These are phyloP conservation scores for Pelargonium fulgidum DNA, from an alignment of 441 rosid species.

Conservation along the genomic window DNA sequence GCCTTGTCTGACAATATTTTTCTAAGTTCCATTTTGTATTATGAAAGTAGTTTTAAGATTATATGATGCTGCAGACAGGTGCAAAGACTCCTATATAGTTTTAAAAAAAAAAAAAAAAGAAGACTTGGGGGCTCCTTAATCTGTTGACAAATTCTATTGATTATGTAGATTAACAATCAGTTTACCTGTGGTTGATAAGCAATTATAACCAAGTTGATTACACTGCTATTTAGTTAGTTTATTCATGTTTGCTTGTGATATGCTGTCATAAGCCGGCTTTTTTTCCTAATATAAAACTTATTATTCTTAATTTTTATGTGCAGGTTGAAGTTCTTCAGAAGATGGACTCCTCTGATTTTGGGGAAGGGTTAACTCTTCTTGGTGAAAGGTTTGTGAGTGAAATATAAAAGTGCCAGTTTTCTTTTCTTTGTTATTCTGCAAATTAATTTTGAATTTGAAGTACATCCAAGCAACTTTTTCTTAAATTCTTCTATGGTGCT, in stretches of 20 bases:
- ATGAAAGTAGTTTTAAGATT: too few relatives aligned
- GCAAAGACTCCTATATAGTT: too few relatives aligned
- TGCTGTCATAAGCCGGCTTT: not conserved
- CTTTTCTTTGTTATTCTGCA: constrained; percentile 14
- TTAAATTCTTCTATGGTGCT: not conserved
- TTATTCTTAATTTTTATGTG: not conserved
- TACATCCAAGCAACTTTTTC: not conserved
- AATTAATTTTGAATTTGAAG: not conserved
- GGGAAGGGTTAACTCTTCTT: constrained; percentile 90
- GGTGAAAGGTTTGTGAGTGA: constrained; percentile 53
- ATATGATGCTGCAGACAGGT: too few relatives aligned
- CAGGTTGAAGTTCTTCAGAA: constrained; percentile 57
- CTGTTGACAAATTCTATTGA: not conserved
- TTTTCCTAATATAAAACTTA: not conserved
- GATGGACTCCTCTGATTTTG: constrained; percentile 60
- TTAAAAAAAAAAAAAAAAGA: too few relatives aligned
- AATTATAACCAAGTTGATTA: too few relatives aligned
- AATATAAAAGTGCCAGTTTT: constrained; percentile 7
- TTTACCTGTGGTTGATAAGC: not conserved
- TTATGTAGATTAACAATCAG: not conserved
- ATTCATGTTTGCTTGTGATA: constrained; percentile 7
- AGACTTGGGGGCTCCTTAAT: not conserved
- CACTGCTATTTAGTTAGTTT: too few relatives aligned
- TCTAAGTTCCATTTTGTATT: too few relatives aligned
- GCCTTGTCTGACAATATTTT: too few relatives aligned